Percentiles rank a stretch among this genome's conserved stretches.
Evolutionary conservation across 257 asterid genomes (phyloP).

Genomic region (Primulina tabacum): DNA sequence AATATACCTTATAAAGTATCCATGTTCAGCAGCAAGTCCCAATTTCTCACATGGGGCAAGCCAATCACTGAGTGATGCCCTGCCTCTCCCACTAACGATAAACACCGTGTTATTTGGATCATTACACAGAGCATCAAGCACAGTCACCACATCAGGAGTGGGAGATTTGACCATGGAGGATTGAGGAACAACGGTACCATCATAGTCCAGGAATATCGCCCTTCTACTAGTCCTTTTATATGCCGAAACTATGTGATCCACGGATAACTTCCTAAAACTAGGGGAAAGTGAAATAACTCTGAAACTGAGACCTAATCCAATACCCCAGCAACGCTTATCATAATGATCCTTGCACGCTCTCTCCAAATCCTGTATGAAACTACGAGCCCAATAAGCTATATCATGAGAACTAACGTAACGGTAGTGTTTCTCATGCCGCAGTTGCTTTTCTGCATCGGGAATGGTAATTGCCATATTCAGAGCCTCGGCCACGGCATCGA

Average conservation of each 20-base stretch:
- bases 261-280: constrained; percentile 67
- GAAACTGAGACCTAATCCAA: constrained; percentile 79
- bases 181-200: constrained; percentile 89
- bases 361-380: constrained; percentile 83
- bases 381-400: constrained; percentile 85
- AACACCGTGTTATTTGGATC: constrained; percentile 79
- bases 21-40: constrained; percentile 93
- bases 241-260: constrained; percentile 62
- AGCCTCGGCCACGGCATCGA: constrained; percentile 87
- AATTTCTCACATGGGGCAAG: constrained; percentile 68
- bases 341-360: constrained; percentile 83
- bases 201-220: constrained; percentile 89
- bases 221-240: constrained; percentile 63
- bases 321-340: constrained; percentile 83
- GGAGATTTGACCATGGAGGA: constrained; percentile 62
- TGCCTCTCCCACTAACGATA: constrained; percentile 86
- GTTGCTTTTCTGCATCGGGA: constrained; percentile 64
- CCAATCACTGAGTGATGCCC: constrained; percentile 64
- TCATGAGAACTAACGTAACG: constrained; percentile 86
- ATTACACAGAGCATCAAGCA: constrained; percentile 53
- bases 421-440: constrained; percentile 87
- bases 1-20: constrained; percentile 66
- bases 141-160: constrained; percentile 54
- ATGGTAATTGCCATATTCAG: constrained; percentile 55
- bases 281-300: constrained; percentile 87